Base-by-base conservation (phyloP, 805 yeast species). In the Wickerhamomyces strasburgensis region DNA sequence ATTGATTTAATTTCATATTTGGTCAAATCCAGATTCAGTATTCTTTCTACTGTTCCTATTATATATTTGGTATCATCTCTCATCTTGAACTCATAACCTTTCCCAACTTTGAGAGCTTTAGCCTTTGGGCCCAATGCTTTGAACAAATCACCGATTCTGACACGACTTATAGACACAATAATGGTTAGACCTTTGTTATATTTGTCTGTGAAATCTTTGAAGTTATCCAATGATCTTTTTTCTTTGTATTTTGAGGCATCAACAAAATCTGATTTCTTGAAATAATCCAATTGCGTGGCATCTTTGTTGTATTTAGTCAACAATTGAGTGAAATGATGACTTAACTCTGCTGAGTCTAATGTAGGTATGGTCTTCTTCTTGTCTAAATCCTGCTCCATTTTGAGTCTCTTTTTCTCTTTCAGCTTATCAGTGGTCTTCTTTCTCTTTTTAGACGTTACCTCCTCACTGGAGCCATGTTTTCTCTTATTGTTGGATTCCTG, bases 71-170 rank as follows among this genome's bases (percentile, higher is more conserved):
- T 54, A 19, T 52, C 55, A 16, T 46, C 48, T 33, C 54, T 46
- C 35, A 52, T 40, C 19, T 38, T 41, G 31, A 46, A 39, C 11
- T 50, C 54, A 29, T 54, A 54, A 1, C 57, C 58, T 30, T 52
- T 54, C 10, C 56, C 57, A 13, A 54, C 51, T 24, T 44, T 54
- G 21, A 51, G 37, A 1, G 56, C 49, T 13, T 46, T 48, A 2
- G 56, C 32, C 27, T 54, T 52, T 21, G 54, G 52, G 0, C 57
- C 57, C 58, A 74, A 52, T 1, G 84, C 77, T 46, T 95, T 72
- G 53, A 74, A 81, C 3, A 87, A 70, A 51, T 89, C 96, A 52
- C 96, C 90, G 2, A 87, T 93, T 47, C 97, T 71, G 17, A 87
- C 65, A 9, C 95, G 93, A 0, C 95, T 85, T 67, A 83, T 72